These are phyloP conservation scores for Torrubiellomyces zombiae DNA, from an alignment of 2,329 filamentous ascomycete genomes.

Conservation along the genomic window DNA sequence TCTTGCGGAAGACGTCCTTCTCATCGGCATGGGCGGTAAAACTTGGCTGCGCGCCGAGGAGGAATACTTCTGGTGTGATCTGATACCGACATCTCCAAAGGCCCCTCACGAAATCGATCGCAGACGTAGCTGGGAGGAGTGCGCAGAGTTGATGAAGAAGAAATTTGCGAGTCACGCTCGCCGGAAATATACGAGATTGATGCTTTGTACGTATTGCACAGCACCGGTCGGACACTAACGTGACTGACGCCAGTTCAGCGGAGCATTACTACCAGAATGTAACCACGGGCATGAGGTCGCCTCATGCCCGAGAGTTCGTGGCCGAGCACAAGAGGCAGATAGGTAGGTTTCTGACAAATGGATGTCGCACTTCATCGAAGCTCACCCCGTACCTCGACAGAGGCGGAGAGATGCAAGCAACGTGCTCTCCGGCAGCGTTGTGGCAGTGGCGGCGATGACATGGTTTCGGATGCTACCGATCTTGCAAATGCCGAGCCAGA, in stretches of 20 bases:
- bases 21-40: conserved; percentile 29
- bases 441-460: no score
- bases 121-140: conserved; percentile 18
- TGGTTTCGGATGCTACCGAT: no score
- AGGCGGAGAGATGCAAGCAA: no score
- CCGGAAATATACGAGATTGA: conserved; percentile 21
- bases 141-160: conserved; percentile 21
- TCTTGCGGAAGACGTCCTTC: not conserved
- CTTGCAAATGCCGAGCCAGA: no score
- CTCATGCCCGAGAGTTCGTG: conserved; percentile 18
- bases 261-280: conserved; percentile 29
- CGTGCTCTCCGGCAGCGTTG: no score
- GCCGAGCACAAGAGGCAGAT: conserved; percentile 13
- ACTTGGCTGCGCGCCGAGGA: conserved; percentile 33
- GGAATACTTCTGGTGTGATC: conserved; percentile 27
- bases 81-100: conserved; percentile 21
- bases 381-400: no score
- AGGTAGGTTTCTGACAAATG: no score
- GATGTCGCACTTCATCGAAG: no score
- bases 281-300: conserved; percentile 19
- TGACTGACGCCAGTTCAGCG: conserved; percentile 11
- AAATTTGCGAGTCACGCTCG: conserved; percentile 17
- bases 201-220: conserved; percentile 21
- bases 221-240: not conserved
- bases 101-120: conserved; percentile 8